phyloP scores from a whole-genome alignment of 1,139 yeast genomes.

The Yamadazyma atlantica region DNA sequence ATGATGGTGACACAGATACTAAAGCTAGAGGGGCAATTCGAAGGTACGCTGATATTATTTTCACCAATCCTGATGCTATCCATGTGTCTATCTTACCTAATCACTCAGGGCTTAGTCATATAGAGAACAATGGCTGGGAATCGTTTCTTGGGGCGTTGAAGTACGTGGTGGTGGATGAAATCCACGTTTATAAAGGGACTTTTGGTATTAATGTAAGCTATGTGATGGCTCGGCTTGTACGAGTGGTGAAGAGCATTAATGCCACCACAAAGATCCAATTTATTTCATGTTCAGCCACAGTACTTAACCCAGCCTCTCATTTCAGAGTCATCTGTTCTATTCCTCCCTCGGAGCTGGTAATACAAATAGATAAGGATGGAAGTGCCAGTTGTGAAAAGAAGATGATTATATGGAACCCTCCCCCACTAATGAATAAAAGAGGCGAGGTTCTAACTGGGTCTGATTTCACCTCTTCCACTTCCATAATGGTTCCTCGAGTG shows the following conservation, averaged over 20 bases:
- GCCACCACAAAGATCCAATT: conserved; percentile 40
- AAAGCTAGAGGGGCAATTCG: conserved; percentile 53
- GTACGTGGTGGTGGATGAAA: conserved; percentile 83
- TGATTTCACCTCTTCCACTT: conserved; percentile 8
- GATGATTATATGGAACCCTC: conserved; percentile 80
- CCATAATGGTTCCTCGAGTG: conserved; percentile 49
- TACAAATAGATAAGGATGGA: conserved; percentile 72
- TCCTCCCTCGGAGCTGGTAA: conserved; percentile 36
- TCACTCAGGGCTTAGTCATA: conserved; percentile 35
- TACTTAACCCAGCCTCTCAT: conserved; percentile 67
- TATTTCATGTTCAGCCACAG: conserved; percentile 92
- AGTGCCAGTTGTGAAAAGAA: conserved; percentile 82
- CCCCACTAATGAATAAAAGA: conserved; percentile 57
- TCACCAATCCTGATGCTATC: conserved; percentile 93
- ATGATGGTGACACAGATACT: conserved; percentile 87
- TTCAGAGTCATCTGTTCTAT: conserved; percentile 75
- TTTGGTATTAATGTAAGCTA: conserved; percentile 92
- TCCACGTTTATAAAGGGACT: conserved; percentile 85
- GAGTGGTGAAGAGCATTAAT: conserved; percentile 16
- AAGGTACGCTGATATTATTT: conserved; percentile 69
- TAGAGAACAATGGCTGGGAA: conserved; percentile 52
- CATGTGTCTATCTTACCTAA: conserved; percentile 84
- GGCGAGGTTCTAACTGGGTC: conserved; percentile 39
- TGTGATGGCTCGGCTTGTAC: conserved; percentile 67
- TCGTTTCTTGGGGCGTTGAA: conserved; percentile 62